These are phyloP conservation scores for Hansenula anomala DNA, from an alignment of 1,139 yeast species.

Conservation along the genomic window DNA sequence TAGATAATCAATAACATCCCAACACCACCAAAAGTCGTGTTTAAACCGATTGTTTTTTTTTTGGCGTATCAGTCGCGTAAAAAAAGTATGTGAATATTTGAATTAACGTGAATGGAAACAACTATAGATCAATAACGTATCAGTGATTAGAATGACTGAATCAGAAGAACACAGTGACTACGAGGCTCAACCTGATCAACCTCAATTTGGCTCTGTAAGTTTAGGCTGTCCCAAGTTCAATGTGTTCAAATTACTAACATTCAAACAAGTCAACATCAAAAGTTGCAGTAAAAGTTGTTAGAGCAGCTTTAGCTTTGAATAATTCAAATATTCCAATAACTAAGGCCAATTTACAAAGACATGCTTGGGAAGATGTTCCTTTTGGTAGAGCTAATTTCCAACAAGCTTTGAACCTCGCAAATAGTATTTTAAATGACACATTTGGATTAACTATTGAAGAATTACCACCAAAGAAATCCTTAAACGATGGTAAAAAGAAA, in stretches of 20 bases:
- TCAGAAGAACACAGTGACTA: too few relatives aligned
- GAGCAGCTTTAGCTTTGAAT: slow-evolving; percentile 21
- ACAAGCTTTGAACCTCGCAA: slow-evolving; percentile 13
- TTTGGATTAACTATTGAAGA: slow-evolving; percentile 14
- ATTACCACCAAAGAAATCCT: slow-evolving; percentile 11
- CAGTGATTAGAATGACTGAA: too few relatives aligned
- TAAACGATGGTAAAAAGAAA: slow-evolving; percentile 4
- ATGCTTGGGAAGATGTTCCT: slow-evolving; percentile 16
- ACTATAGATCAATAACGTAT: too few relatives aligned
- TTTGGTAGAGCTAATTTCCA: slow-evolving; percentile 12
- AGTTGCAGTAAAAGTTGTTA: slow-evolving; percentile 10
- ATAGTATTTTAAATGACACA: slow-evolving; percentile 9
- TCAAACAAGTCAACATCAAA: too few relatives aligned
- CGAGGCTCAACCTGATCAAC: too few relatives aligned
- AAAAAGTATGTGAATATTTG: too few relatives aligned
- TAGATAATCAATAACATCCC: too few relatives aligned
- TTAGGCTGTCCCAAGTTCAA: too few relatives aligned
- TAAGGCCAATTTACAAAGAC: slow-evolving; percentile 15
- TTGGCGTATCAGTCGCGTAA: neutral
- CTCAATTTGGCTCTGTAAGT: too few relatives aligned
- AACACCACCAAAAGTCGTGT: neutral
- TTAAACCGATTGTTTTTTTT: neutral
- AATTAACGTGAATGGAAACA: too few relatives aligned
- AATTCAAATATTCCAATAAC: slow-evolving; percentile 17
- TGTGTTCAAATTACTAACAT: too few relatives aligned